Base-by-base conservation (phyloP, 805 yeast genomes). In the Saturnispora diversa region DNA sequence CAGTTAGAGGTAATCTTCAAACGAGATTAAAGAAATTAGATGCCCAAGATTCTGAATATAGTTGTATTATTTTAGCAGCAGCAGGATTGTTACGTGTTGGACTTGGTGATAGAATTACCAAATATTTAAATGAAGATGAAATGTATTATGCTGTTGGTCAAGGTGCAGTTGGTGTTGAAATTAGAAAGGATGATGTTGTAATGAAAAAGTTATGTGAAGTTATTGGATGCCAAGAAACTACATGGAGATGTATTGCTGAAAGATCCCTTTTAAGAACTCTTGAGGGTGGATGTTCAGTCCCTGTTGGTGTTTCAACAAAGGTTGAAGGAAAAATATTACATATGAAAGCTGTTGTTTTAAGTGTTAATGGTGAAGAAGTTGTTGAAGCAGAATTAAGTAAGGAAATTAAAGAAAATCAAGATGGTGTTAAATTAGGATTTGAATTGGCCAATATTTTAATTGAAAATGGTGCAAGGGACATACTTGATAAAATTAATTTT, bases 71-170 rank as follows among this genome's bases (percentile, higher is more conserved):
- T 42, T 68, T 92, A 42, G 98, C 98, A 0, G 80, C 92, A 8
- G 97, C 98, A 1, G 98, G 98, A 2, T 69, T 92, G 44, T 65
- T 74, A 17, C 74, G 98, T 50, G 64, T 82, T 31, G 83, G 79
- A 10, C 64, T 88, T 39, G 77, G 73, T n/a, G 59, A 75, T 50
- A 69, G 97, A 59, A 86, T 92, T 55, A 78, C 95, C 5, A 68
- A 73, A 47, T 71, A 68, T 48, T 68, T 92, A 47, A 75, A 80
- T 42, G 70, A 77, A 5, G 82, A 84, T 25, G 84, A 80, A 41
- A 84, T 90, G 95, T 82, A 78, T 57, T 84, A 90, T 58, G 96
- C 98, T 1, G 96, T 92, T 34, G 98, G 98, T n/a, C 98, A 92
- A 65, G 98, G 98, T 48, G 97, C 97, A 0, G 63, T 92, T 33